Evolutionary conservation across 2,329 filamentous ascomycete genomes (phyloP).

Genomic region (Cordyceps sp.): DNA sequence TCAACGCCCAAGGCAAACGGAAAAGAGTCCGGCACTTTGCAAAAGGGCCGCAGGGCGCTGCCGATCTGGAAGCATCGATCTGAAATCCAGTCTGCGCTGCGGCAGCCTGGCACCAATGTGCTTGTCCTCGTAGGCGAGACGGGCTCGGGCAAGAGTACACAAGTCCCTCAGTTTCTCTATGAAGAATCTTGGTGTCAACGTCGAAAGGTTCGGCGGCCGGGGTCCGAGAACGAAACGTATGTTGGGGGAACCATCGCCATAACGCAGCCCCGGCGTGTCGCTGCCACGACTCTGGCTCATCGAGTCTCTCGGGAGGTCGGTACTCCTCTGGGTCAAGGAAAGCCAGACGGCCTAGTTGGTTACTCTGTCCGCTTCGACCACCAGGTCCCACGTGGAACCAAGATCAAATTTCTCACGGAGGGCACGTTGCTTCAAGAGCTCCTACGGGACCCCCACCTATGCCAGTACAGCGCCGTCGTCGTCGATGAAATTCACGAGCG

Average conservation of each 20-base stretch:
- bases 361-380: constrained; percentile 95
- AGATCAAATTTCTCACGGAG: constrained; percentile 88
- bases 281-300: constrained; percentile 76
- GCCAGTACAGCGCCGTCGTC: constrained; percentile 74
- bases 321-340: constrained; percentile 28
- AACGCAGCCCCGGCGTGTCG: constrained; percentile 85
- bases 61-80: constrained; percentile 66
- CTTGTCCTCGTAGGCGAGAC: constrained; percentile 86
- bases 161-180: constrained; percentile 81
- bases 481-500: constrained; percentile 97
- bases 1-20: too few species aligned
- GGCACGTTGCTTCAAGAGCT: constrained; percentile 94
- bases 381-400: constrained; percentile 61
- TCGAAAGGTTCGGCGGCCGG: constrained; percentile 31
- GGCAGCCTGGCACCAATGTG: constrained; percentile 42
- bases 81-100: constrained; percentile 49
- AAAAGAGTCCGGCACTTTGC: too few species aligned
- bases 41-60: constrained; percentile 54
- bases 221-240: constrained; percentile 22
- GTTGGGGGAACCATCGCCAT: constrained; percentile 78
- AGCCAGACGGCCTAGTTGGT: constrained; percentile 45
- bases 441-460: constrained; percentile 65
- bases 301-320: constrained; percentile 68
- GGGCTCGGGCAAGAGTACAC: constrained; percentile 91
- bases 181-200: constrained; percentile 62